These are phyloP conservation scores for Fraxinus excelsior DNA, from an alignment of 257 asterid species.

Conservation along the genomic window DNA sequence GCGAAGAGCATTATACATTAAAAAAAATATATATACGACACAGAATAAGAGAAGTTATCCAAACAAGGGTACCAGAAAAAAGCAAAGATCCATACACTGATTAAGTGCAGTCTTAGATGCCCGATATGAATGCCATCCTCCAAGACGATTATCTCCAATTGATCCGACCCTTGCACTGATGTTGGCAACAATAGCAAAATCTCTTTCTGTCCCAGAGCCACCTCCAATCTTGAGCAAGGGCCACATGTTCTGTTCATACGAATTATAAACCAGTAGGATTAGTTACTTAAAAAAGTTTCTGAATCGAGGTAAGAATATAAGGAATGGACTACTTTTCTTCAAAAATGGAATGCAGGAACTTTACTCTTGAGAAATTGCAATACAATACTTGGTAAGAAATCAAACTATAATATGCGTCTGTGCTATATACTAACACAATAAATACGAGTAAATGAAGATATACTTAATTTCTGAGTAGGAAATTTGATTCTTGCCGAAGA, in stretches of 20 bases:
- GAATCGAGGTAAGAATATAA: neutral
- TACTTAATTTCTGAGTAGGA: too few relatives aligned
- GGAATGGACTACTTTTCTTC: neutral
- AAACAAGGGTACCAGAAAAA: neutral
- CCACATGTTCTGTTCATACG: slow-evolving; percentile 80
- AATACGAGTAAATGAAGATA: neutral
- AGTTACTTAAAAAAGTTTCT: neutral
- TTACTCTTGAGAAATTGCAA: neutral
- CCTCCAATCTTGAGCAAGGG: slow-evolving; percentile 90
- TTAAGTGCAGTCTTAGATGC: slow-evolving; percentile 87
- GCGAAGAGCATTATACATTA: neutral
- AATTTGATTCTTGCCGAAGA: neutral
- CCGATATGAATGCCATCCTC: slow-evolving; percentile 98
- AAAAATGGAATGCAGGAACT: neutral
- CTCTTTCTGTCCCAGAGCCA: slow-evolving; percentile 61
- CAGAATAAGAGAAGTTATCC: neutral
- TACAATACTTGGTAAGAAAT: neutral
- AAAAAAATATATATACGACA: neutral
- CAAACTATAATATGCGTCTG: neutral
- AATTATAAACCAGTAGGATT: slow-evolving; percentile 19
- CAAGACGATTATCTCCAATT: slow-evolving; percentile 77
- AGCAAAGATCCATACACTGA: slow-evolving; percentile 54
- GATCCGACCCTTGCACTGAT: slow-evolving; percentile 96
- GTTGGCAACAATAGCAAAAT: slow-evolving; percentile 69
- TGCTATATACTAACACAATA: neutral